Evolutionary conservation across 1,284 basidiomycete genomes (phyloP).

Genomic region (Trametes hirsuta): DNA sequence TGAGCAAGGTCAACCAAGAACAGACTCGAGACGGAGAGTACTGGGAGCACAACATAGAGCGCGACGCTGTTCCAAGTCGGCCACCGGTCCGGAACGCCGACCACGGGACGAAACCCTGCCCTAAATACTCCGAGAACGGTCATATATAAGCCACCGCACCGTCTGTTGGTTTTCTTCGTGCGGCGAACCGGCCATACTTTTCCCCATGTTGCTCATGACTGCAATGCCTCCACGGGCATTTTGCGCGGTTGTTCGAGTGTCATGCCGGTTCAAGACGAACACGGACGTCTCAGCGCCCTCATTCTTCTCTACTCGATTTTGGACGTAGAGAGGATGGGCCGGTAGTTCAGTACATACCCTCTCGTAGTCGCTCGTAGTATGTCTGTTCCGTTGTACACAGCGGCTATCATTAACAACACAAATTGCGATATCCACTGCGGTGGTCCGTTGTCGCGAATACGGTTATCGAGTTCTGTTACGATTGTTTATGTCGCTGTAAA

Average conservation of each 20-base stretch:
- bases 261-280: conserved; percentile 76
- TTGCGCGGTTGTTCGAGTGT: conserved; percentile 83
- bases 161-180: conserved; percentile 49
- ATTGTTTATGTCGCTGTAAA: too few species aligned
- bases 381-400: too few species aligned
- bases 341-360: conserved; percentile 70
- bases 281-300: conserved; percentile 81
- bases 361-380: not conserved
- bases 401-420: too few species aligned
- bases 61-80: not conserved
- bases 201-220: conserved; percentile 87
- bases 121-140: conserved; percentile 35
- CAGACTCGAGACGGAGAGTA: too few species aligned
- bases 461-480: too few species aligned
- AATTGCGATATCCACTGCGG: too few species aligned
- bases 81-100: too few species aligned
- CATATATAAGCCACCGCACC: conserved; percentile 9
- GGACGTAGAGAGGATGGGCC: conserved; percentile 65
- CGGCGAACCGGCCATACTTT: conserved; percentile 75
- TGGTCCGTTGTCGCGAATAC: too few species aligned
- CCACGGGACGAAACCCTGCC: conserved; percentile 24
- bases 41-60: not conserved
- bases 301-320: conserved; percentile 38
- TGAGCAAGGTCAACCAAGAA: too few species aligned
- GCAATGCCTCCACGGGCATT: conserved; percentile 39